Evolutionary conservation across 2,329 filamentous ascomycete genomes (phyloP).

Genomic region (Alternaria gansuensis): DNA sequence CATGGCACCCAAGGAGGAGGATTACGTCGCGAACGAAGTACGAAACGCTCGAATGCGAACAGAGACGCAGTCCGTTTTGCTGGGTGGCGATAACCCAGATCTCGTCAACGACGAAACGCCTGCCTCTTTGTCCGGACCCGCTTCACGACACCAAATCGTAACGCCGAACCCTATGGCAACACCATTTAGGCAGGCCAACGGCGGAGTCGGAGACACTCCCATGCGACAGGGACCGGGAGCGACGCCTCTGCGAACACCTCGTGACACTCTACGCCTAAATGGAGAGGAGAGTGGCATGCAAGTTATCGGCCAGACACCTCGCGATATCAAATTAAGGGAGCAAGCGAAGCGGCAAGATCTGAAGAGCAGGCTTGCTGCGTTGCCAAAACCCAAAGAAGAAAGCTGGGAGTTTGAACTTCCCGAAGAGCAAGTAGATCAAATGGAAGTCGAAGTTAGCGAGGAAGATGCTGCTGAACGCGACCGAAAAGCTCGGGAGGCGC

Average conservation of each 20-base stretch:
- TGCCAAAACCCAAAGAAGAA: conserved; percentile 91
- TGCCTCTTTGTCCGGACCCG: conserved; percentile 87
- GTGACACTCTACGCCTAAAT: conserved; percentile 88
- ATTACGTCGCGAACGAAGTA: conserved; percentile 96
- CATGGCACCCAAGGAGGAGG: conserved; percentile 88
- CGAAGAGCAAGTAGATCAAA: conserved; percentile 75
- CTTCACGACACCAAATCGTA: conserved; percentile 80
- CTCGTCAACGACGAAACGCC: conserved; percentile 82
- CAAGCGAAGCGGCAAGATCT: conserved; percentile 74
- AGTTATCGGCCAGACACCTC: conserved; percentile 76
- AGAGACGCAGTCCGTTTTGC: conserved; percentile 89
- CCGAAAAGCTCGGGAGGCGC: conserved; percentile 68
- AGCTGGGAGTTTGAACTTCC: conserved; percentile 95
- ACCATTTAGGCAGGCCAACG: conserved; percentile 72
- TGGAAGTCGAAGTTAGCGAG: conserved; percentile 63
- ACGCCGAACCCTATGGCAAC: conserved; percentile 97
- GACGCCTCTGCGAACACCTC: conserved; percentile 86
- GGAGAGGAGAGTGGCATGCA: conserved; percentile 70
- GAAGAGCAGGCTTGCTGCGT: conserved; percentile 75
- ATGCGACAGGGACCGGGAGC: conserved; percentile 70
- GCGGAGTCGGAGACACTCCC: conserved; percentile 73
- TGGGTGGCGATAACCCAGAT: conserved; percentile 93
- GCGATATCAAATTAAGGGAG: conserved; percentile 76
- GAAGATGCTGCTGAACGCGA: conserved; percentile 80
- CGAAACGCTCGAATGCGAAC: conserved; percentile 91